Conservation (phyloP, 331 rosid genomes). For the Phaseolus coccineus region DNA sequence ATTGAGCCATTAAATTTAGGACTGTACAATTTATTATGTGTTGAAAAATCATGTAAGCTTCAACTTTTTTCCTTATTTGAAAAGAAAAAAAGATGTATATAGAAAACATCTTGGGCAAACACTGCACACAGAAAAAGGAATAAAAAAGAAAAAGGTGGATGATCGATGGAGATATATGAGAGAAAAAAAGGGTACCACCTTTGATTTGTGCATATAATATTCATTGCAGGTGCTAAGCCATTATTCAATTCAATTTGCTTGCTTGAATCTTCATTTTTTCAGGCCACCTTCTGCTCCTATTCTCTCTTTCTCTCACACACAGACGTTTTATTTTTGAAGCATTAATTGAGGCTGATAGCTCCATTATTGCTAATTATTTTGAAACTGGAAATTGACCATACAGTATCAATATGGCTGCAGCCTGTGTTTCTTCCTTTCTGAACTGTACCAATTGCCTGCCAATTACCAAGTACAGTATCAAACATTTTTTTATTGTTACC, state of each 20-base stretch:
- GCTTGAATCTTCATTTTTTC: background rate
- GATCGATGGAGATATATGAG: background rate
- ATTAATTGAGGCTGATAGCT: background rate
- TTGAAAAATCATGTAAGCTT: background rate
- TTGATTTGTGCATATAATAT: background rate
- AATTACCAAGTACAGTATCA: conserved; percentile 14
- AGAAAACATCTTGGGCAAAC: background rate
- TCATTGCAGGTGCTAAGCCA: background rate
- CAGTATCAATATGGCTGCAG: conserved; percentile 6
- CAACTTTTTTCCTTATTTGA: background rate
- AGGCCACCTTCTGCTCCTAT: too few species aligned
- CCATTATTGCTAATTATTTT: conserved; percentile 6
- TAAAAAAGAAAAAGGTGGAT: conserved; percentile 2
- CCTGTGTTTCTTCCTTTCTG: conserved; percentile 22
- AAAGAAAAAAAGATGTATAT: background rate
- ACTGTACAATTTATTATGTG: background rate
- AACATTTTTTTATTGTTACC: conserved; percentile 1
- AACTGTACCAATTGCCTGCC: conserved; percentile 6
- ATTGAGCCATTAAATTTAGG: background rate
- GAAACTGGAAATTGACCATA: conserved; percentile 43
- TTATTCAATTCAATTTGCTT: conserved; percentile 7
- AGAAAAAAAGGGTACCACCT: background rate
- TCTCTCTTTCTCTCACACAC: background rate
- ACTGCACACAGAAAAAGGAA: background rate
- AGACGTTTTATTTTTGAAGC: background rate